Percentiles rank a stretch among this genome's conserved stretches.
These are phyloP conservation scores for Penicillium sp. DNA, from an alignment of 2,329 filamentous ascomycete species.

Conservation along the genomic window DNA sequence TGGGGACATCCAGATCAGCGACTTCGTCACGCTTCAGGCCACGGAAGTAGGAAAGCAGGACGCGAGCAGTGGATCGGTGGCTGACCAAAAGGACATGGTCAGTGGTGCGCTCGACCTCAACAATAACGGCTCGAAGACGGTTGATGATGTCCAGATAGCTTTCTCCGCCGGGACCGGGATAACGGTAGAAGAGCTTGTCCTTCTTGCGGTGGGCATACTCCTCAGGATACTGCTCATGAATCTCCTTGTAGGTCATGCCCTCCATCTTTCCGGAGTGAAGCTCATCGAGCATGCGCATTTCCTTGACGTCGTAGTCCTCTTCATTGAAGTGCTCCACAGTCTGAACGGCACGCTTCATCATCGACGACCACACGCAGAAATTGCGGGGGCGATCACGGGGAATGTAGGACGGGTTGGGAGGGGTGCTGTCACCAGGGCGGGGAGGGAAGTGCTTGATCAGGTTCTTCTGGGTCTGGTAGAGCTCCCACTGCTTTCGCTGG, in stretches of 20 bases:
- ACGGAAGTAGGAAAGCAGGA: slow-evolving; percentile 95
- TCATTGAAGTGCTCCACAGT: slow-evolving; percentile 91
- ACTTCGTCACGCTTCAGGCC: slow-evolving; percentile 88
- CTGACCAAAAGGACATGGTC: slow-evolving; percentile 92
- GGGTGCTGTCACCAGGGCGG: slow-evolving; percentile 84
- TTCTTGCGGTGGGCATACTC: slow-evolving; percentile 78
- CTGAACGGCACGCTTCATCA: slow-evolving; percentile 87
- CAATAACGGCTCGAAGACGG: slow-evolving; percentile 89
- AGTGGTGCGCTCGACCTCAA: slow-evolving; percentile 95
- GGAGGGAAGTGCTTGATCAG: slow-evolving; percentile 83
- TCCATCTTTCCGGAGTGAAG: slow-evolving; percentile 92
- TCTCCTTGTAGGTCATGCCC: slow-evolving; percentile 91
- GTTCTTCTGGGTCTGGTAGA: slow-evolving; percentile 77
- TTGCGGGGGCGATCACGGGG: slow-evolving; percentile 68
- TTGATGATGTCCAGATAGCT: slow-evolving; percentile 97
- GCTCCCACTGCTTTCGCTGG: slow-evolving; percentile 78
- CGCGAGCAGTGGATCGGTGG: slow-evolving; percentile 87
- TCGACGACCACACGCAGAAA: slow-evolving; percentile 98
- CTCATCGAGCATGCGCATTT: slow-evolving; percentile 97
- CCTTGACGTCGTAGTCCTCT: slow-evolving; percentile 94
- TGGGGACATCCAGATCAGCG: slow-evolving; percentile 87
- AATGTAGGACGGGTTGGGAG: slow-evolving; percentile 81
- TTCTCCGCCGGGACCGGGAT: slow-evolving; percentile 92
- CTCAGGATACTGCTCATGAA: slow-evolving; percentile 72
- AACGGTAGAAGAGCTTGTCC: slow-evolving; percentile 95